Evolutionary conservation across 1,284 basidiomycete species (phyloP).

Genomic region (Sutorius eximius): DNA sequence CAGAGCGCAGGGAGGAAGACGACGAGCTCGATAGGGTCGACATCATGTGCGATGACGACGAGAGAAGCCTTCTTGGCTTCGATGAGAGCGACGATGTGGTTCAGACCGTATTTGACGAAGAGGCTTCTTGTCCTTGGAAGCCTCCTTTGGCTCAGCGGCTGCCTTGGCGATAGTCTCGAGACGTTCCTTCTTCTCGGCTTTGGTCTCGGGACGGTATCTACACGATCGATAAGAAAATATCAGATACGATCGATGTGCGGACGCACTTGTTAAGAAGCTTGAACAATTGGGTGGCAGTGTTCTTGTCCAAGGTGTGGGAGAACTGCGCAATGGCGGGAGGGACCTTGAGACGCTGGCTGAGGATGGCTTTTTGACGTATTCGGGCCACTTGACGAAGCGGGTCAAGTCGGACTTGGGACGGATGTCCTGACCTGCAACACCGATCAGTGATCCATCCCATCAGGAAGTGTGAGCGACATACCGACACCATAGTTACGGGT

Average conservation of each 20-base stretch:
- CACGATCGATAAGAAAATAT: neutral
- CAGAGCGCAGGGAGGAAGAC: constrained; percentile 98
- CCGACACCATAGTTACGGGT: constrained; percentile 98
- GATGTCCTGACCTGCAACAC: constrained; percentile 82
- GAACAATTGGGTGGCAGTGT: constrained; percentile 98
- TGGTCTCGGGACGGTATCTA: constrained; percentile 83
- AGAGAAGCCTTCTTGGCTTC: constrained; percentile 98
- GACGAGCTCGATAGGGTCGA: constrained; percentile 98
- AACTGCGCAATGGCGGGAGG: constrained; percentile 99
- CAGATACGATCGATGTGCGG: neutral
- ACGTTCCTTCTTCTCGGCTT: constrained; percentile 98
- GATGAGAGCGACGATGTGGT: constrained; percentile 94
- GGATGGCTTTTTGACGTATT: constrained; percentile 99
- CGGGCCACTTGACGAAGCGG: constrained; percentile 99
- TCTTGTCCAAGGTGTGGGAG: constrained; percentile 98
- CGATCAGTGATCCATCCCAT: neutral
- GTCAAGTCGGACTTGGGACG: constrained; percentile 90
- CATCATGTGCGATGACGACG: constrained; percentile 97
- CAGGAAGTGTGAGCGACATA: constrained; percentile 40
- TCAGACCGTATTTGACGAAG: constrained; percentile 96
- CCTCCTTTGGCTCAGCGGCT: constrained; percentile 77
- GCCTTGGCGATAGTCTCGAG: constrained; percentile 76
- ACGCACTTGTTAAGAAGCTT: constrained; percentile 93
- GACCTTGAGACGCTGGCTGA: constrained; percentile 97
- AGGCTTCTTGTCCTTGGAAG: constrained; percentile 87